Evolutionary conservation across 768 basidiomycete genomes (phyloP).

Genomic region (Psilocybe cyanescens): DNA sequence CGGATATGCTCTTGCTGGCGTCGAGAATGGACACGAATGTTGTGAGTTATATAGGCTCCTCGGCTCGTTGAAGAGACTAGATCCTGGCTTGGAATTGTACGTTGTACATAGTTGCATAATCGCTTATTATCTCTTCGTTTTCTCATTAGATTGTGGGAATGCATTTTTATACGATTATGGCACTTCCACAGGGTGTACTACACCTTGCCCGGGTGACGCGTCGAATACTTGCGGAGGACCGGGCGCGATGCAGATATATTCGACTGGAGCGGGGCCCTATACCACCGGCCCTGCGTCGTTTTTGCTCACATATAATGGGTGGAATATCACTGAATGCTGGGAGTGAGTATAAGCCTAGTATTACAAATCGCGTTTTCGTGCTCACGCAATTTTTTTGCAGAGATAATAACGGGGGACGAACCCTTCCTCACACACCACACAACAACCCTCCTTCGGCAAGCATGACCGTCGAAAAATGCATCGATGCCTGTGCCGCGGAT

Average conservation of each 20-base stretch:
- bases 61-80: too few species aligned
- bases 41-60: neutral
- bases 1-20: conserved; percentile 13
- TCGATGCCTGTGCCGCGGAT: conserved; percentile 14
- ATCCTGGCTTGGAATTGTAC: too few species aligned
- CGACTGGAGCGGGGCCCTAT: conserved; percentile 12
- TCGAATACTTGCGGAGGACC: conserved; percentile 13
- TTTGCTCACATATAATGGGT: conserved; percentile 11
- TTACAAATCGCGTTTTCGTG: too few species aligned
- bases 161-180: conserved; percentile 13
- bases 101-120: too few species aligned
- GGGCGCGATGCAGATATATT: conserved; percentile 13
- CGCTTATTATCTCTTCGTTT: neutral
- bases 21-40: conserved; percentile 12
- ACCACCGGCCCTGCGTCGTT: conserved; percentile 10
- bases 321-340: conserved; percentile 9
- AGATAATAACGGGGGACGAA: conserved; percentile 9
- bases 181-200: neutral
- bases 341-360: conserved; percentile 3
- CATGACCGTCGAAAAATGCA: conserved; percentile 18
- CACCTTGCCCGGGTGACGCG: conserved; percentile 10
- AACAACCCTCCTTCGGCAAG: conserved; percentile 12
- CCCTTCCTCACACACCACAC: conserved; percentile 8
- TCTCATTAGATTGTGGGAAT: conserved; percentile 10
- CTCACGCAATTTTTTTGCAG: neutral